Percentiles rank a stretch among this genome's conserved stretches.
Evolutionary conservation across 2,329 filamentous ascomycete genomes (phyloP).

Genomic region (Cordyceps pruinosa): DNA sequence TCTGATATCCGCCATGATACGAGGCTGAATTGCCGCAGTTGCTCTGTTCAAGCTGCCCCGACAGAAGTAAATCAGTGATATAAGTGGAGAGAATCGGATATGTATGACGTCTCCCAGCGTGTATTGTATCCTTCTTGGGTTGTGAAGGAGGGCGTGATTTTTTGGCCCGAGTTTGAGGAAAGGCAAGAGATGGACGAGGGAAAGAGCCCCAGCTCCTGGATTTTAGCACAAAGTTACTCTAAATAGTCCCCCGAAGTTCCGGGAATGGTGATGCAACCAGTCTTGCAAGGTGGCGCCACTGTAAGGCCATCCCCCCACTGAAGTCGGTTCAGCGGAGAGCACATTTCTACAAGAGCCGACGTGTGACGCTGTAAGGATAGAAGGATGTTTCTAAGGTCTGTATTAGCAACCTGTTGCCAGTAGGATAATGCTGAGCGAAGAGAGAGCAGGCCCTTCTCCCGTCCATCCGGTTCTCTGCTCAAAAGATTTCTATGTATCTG

Average conservation of each 20-base stretch:
- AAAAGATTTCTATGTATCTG: background rate
- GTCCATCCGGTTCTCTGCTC: background rate
- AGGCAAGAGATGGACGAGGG: background rate
- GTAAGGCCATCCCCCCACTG: background rate
- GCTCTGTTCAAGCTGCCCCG: background rate
- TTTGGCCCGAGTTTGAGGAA: background rate
- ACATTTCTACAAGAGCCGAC: background rate
- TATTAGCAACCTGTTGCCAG: background rate
- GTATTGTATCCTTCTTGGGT: background rate
- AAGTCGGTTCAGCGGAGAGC: conserved; percentile 1
- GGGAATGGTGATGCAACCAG: conserved; percentile 7
- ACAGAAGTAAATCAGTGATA: background rate
- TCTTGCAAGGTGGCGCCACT: background rate
- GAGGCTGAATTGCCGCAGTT: conserved; percentile 13
- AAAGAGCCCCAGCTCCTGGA: background rate
- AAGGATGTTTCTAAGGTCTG: background rate
- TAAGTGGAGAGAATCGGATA: background rate
- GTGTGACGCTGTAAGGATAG: background rate
- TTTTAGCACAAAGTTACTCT: background rate
- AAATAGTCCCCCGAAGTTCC: too few relatives aligned
- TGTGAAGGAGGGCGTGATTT: background rate
- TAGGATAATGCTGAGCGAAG: background rate
- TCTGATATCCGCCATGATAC: conserved; percentile 31
- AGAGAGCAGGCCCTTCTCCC: background rate
- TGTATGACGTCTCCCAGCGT: background rate